A percentile compares a stretch with the other conserved stretches of the same genome.
Conservation (phyloP, 495 filamentous ascomycete species). For the Podospora anserina region DNA sequence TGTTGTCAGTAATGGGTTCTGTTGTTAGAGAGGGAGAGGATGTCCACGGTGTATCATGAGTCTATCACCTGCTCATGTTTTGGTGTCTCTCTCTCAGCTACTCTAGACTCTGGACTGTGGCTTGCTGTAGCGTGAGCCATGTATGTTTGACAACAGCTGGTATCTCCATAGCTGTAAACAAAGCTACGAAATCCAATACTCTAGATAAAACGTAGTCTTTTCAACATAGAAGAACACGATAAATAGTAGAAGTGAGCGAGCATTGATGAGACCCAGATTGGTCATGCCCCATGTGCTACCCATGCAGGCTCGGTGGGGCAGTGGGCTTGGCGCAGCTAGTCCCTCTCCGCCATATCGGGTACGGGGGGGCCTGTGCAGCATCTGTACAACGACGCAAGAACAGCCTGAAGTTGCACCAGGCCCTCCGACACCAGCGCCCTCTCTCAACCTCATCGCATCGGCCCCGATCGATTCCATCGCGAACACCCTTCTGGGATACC, state of each 20-base stretch:
- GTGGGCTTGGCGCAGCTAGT: conserved; percentile 10
- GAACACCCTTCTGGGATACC: neutral
- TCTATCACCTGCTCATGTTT: no score
- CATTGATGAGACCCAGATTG: neutral
- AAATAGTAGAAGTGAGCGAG: neutral
- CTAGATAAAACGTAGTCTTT: no score
- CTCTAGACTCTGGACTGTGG: no score
- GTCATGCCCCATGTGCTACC: neutral
- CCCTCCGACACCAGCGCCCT: conserved; percentile 6
- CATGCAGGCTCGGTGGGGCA: conserved; percentile 1
- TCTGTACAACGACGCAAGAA: conserved; percentile 11
- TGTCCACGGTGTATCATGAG: no score
- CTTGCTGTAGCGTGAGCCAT: no score
- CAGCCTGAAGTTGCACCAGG: conserved; percentile 21
- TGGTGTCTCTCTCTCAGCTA: no score
- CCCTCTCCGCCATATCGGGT: conserved; percentile 6
- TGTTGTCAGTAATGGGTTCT: no score
- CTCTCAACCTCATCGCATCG: conserved; percentile 11
- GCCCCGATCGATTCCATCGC: neutral
- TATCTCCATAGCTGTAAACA: no score
- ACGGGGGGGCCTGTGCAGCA: conserved; percentile 8
- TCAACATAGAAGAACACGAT: neutral
- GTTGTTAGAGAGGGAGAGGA: no score
- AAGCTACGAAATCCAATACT: no score
- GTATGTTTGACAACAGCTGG: no score